Conservation (phyloP, 345 rosid species). For the Acer saccharum region DNA sequence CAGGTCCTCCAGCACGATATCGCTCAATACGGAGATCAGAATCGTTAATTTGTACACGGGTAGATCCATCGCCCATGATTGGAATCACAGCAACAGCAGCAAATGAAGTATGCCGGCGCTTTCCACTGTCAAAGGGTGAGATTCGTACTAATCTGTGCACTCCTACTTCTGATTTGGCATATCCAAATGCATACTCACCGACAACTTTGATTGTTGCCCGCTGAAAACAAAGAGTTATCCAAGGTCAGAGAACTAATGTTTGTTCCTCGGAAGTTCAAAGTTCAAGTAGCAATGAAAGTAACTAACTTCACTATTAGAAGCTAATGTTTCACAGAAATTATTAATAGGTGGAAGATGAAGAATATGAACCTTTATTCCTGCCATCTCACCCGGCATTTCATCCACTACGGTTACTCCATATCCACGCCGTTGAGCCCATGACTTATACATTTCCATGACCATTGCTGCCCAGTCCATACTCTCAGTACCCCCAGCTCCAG, state of each 20-base stretch:
- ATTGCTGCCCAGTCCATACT: slow-evolving; percentile 98
- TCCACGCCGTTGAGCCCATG: slow-evolving; percentile 77
- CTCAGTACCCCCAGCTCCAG: slow-evolving; percentile 99
- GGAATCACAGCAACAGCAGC: slow-evolving; percentile 99
- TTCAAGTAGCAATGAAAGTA: not conserved
- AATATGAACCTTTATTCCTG: slow-evolving; percentile 87
- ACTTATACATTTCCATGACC: slow-evolving; percentile 92
- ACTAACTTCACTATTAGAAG: not conserved
- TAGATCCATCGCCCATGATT: slow-evolving; percentile 75
- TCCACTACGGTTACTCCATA: slow-evolving; percentile 71
- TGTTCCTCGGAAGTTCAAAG: not conserved
- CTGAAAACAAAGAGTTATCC: slow-evolving; percentile 41
- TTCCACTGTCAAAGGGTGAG: slow-evolving; percentile 90
- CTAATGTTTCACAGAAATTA: not conserved
- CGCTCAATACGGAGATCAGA: slow-evolving; percentile 90
- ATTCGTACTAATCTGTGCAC: slow-evolving; percentile 95
- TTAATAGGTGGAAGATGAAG: slow-evolving; percentile 20
- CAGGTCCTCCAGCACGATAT: slow-evolving; percentile 89
- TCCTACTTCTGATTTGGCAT: slow-evolving; percentile 97
- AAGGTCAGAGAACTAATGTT: slow-evolving; percentile 12
- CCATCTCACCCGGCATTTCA: slow-evolving; percentile 89
- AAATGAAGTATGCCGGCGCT: slow-evolving; percentile 92
- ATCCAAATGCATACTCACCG: slow-evolving; percentile 94
- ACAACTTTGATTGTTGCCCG: slow-evolving; percentile 92
- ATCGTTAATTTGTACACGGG: slow-evolving; percentile 81